Evolutionary conservation across 2,329 filamentous ascomycete genomes (phyloP).

Genomic region (Graphilbum fragrans): DNA sequence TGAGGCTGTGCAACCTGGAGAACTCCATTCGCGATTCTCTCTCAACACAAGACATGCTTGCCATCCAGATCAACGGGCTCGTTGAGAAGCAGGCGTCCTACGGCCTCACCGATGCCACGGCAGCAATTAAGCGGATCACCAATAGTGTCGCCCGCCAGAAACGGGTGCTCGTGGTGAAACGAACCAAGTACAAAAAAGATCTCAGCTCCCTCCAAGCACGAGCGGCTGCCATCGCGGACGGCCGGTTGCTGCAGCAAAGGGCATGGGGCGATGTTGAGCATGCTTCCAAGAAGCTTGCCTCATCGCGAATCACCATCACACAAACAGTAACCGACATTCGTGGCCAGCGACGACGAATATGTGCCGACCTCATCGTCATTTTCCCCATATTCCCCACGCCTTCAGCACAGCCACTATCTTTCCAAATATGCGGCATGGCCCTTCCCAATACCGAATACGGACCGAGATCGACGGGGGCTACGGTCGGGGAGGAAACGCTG

Average conservation of each 20-base stretch:
- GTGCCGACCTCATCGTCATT: constrained; percentile 66
- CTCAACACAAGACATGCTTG: constrained; percentile 60
- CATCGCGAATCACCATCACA: constrained; percentile 41
- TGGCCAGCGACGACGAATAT: constrained; percentile 80
- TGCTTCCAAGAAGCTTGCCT: constrained; percentile 44
- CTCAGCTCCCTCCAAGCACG: constrained; percentile 52
- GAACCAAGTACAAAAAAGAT: constrained; percentile 55
- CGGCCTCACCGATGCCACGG: constrained; percentile 33
- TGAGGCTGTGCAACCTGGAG: constrained; percentile 79
- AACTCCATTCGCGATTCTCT: constrained; percentile 86
- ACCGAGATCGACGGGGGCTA: constrained; percentile 18
- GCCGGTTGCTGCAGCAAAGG: constrained; percentile 45
- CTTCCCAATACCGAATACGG: constrained; percentile 75
- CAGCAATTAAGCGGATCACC: constrained; percentile 32
- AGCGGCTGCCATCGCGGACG: constrained; percentile 53
- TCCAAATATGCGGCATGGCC: constrained; percentile 68
- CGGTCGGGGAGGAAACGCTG: constrained; percentile 54
- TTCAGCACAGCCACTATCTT: constrained; percentile 52
- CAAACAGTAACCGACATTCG: constrained; percentile 54
- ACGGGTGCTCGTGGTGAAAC: constrained; percentile 50
- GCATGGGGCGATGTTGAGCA: constrained; percentile 49
- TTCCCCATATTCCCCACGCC: constrained; percentile 64
- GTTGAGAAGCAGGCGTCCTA: constrained; percentile 28
- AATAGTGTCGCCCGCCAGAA: constrained; percentile 51
- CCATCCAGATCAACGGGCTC: constrained; percentile 62